A percentile compares a stretch with the other conserved stretches of the same genome.
phyloP scores from a whole-genome alignment of 805 yeast species.

The Teunomyces tritomae region DNA sequence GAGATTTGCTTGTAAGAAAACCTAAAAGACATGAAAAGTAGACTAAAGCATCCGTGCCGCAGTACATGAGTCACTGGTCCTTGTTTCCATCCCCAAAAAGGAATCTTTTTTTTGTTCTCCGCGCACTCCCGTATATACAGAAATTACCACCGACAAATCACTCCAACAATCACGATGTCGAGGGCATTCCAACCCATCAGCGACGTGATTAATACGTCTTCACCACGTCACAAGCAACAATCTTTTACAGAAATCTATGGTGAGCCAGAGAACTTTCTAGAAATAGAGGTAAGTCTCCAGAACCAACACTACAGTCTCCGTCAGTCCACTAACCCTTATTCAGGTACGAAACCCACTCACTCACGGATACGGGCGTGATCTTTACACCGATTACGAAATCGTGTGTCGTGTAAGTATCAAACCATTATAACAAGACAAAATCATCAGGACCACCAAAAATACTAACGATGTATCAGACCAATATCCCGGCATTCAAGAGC shows the following conservation, averaged over 20 bases:
- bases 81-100: too few relatives aligned
- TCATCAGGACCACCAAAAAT: background rate
- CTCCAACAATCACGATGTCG: constrained; percentile 20
- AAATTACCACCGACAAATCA: background rate
- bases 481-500: constrained; percentile 80
- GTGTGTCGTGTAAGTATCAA: constrained; percentile 54
- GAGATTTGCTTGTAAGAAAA: background rate
- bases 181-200: constrained; percentile 44
- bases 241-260: constrained; percentile 83
- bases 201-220: constrained; percentile 34
- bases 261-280: constrained; percentile 91
- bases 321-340: constrained; percentile 20
- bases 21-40: too few relatives aligned
- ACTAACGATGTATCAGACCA: constrained; percentile 48
- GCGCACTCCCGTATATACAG: background rate
- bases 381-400: constrained; percentile 91
- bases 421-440: too few relatives aligned
- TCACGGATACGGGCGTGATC: constrained; percentile 59
- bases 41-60: background rate
- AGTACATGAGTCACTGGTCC: background rate
- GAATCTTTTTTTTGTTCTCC: too few relatives aligned
- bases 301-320: constrained; percentile 12
- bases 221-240: constrained; percentile 47
- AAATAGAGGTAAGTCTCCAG: constrained; percentile 54
- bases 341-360: constrained; percentile 67